Evolutionary conservation across 345 rosid species (phyloP), one percentile per base, ranked within the genome.

Genomic region (Brassica juncea): DNA sequence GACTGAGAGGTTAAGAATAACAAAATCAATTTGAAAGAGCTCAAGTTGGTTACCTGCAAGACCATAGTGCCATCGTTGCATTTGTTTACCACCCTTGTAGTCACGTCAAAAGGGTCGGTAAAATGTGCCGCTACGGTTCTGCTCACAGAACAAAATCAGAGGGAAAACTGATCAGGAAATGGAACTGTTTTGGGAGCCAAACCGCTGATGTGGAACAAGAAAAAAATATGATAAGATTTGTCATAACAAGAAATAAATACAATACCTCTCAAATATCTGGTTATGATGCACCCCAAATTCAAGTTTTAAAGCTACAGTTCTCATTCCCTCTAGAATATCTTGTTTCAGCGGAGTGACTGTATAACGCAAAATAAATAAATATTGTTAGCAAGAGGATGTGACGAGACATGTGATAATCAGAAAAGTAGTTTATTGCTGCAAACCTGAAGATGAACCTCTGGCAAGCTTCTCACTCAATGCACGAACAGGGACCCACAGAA

Each of bases 81-180:
- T 80, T 91, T 92, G 86, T 91, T 94, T 4, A 86, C 88, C 76
- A 91, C 87, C 44, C 94, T 88, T 30, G 89, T 89, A 82, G 89
- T 91, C 80, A 95, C 97, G 82, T 87, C 91, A 84, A 95, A 91
- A 78, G 99, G 98, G 57, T 91, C 88, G 21, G 93, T 93, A 84
- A 95, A 95, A 86, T 95, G 99, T 73, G 94, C 97, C 34, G 99
- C 98, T 78, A 91, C 80, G 16, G 98, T 95, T 81, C 99, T 95
- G 89, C 72, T 76, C 64, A 76, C 58, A 68, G 47, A 67, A 71
- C 61, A 70, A 82, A 76, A 74, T 70, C 47, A 76, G 34, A 49
- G 30, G 78, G 3, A 71, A 69, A 39, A 27, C 5, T 16, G 28
- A 70, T 55, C 30, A 69, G 72, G 77, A 74, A 63, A 67, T 12